Evolutionary conservation across 164 flowering plant genomes (phyloP).

Genomic region (Piper betle): DNA sequence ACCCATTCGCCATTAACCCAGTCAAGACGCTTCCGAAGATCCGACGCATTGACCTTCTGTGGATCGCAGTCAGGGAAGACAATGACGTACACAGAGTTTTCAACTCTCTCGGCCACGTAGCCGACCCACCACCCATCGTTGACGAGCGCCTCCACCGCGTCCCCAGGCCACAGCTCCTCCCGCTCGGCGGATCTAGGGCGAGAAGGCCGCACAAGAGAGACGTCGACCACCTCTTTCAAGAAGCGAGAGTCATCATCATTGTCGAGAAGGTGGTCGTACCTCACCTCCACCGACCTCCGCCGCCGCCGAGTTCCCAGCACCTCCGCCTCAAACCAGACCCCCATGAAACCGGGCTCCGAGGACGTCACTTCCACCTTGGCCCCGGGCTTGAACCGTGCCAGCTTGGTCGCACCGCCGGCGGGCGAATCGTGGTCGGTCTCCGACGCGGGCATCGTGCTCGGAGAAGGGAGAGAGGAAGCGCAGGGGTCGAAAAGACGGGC

Average conservation of each 20-base stretch:
- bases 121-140: conserved; percentile 95
- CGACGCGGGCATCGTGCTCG: no score
- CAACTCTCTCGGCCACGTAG: conserved; percentile 34
- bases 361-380: no score
- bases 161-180: conserved; percentile 21
- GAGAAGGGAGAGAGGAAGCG: no score
- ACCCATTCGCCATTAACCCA: conserved; percentile 72
- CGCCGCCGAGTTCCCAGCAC: conserved; percentile 13
- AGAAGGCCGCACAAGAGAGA: conserved; percentile 39
- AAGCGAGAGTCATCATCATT: conserved; percentile 36
- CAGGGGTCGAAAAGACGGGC: no score
- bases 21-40: conserved; percentile 51
- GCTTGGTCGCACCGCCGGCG: no score
- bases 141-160: conserved; percentile 67
- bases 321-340: conserved; percentile 58
- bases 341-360: conserved; percentile 43
- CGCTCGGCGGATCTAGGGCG: conserved; percentile 31
- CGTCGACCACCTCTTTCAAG: conserved; percentile 45
- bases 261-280: conserved; percentile 38
- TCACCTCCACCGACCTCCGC: conserved; percentile 28
- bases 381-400: no score
- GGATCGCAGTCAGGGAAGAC: conserved; percentile 43
- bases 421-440: no score
- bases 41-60: conserved; percentile 26
- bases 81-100: conserved; percentile 26